Evolutionary conservation across 441 rosid genomes (phyloP).

Genomic region (Flueggea neowawraea): DNA sequence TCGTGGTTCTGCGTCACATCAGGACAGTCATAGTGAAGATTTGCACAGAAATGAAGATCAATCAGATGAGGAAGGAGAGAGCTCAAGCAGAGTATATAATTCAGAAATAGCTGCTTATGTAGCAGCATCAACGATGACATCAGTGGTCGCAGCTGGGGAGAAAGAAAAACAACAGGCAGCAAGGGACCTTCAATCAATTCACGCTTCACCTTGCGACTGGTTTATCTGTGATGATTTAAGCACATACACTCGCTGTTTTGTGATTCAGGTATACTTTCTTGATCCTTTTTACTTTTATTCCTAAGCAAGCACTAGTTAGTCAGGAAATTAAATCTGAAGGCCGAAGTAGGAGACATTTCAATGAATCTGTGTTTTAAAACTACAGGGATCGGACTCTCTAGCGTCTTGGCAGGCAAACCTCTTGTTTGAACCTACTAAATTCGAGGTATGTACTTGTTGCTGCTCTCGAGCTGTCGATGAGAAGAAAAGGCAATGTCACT

Average conservation of each 20-base stretch:
- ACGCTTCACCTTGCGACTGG: slow-evolving; percentile 93
- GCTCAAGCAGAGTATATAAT: slow-evolving; percentile 33
- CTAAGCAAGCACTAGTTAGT: too few species aligned
- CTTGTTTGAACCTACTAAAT: slow-evolving; percentile 77
- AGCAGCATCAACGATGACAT: slow-evolving; percentile 81
- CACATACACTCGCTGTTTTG: slow-evolving; percentile 71
- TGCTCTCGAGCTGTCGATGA: slow-evolving; percentile 1
- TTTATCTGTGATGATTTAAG: slow-evolving; percentile 78
- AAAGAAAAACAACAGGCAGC: slow-evolving; percentile 77
- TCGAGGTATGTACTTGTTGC: slow-evolving; percentile 51
- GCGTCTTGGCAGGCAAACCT: slow-evolving; percentile 95
- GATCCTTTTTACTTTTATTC: neutral
- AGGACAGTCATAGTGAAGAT: slow-evolving; percentile 13
- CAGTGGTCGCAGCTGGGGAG: slow-evolving; percentile 86
- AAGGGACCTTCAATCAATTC: slow-evolving; percentile 65
- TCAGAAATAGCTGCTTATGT: slow-evolving; percentile 83
- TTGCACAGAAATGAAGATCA: slow-evolving; percentile 13
- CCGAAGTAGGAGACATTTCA: neutral
- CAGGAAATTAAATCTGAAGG: too few species aligned
- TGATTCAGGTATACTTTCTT: slow-evolving; percentile 61
- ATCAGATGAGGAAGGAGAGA: slow-evolving; percentile 26
- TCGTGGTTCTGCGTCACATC: slow-evolving; percentile 19
- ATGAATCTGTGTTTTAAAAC: neutral
- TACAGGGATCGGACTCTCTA: slow-evolving; percentile 86
- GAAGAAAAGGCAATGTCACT: neutral